Evolutionary conservation across 2,329 filamentous ascomycete genomes (phyloP).

Genomic region (Calycina herbarum): DNA sequence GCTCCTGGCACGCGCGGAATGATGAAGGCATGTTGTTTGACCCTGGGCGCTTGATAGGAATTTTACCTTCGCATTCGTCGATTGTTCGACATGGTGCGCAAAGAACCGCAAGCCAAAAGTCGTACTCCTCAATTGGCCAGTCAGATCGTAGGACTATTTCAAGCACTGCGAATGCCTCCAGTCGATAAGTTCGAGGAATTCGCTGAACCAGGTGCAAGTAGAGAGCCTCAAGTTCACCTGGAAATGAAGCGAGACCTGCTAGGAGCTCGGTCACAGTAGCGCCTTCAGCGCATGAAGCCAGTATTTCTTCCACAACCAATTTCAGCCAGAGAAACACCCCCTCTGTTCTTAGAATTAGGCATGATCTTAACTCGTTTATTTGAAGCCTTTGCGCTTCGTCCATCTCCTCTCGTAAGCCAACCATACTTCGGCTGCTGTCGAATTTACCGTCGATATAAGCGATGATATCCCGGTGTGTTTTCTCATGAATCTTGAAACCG

Average conservation of each 20-base stretch:
- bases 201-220: not conserved
- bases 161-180: not conserved
- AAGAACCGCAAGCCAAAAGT: slow-evolving; percentile 1
- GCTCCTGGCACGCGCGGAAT: not conserved
- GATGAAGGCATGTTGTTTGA: too few relatives aligned
- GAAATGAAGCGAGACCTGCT: slow-evolving; percentile 1
- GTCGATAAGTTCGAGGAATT: not conserved
- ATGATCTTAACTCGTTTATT: not conserved
- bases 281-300: slow-evolving; percentile 3
- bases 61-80: not conserved
- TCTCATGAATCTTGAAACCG: too few relatives aligned
- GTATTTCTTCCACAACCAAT: slow-evolving; percentile 9
- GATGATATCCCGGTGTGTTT: too few relatives aligned
- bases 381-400: not conserved
- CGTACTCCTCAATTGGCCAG: not conserved
- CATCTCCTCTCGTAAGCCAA: not conserved
- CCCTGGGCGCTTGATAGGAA: not conserved
- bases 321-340: slow-evolving; percentile 10
- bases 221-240: slow-evolving; percentile 7
- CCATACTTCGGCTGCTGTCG: not conserved
- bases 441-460: not conserved
- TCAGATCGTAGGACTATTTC: not conserved
- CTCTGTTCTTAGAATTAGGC: not conserved
- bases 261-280: slow-evolving; percentile 2
- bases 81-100: not conserved